Evolutionary conservation across 1,284 basidiomycete species (phyloP), one percentile per base, ranked within the genome.

Genomic region (Irpex lacteus): DNA sequence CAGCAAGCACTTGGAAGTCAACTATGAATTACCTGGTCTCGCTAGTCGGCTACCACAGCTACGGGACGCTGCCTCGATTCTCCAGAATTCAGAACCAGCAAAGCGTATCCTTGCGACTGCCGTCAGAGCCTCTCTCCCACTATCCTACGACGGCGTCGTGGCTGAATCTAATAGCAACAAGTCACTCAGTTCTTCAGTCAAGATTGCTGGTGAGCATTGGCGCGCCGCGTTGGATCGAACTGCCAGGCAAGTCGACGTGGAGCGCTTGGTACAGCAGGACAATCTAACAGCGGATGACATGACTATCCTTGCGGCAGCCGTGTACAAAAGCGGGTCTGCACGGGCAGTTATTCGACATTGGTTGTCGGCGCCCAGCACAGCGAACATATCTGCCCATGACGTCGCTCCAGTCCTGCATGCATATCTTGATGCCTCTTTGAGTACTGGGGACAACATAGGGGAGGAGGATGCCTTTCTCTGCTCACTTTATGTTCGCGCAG

Each of bases 71-170:
- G 71, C 70, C 60, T 50, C 68, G 3, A n/a, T 76, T 2, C 66
- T 85, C 3, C 76, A 78, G 2, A 66, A 71, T 26, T 81, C 77
- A 6, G 6, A 60, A 2, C 63, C 76, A 1, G 73, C 87, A 0
- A 83, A 87, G 49, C 74, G 80, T 11, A 71, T 88, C 66, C 78
- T 88, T 32, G 80, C 83, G 3, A 69, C 70, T 3, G 74, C 77
- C 0, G 60, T 85, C 1, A 69, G 76, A 21, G 76, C 78, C 0
- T 75, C 71, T 5, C 70, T 86, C 3, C 85, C 85, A 1, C 66
- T 75, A 5, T 78, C 79, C n/a, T 66, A 80, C 50, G 75, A 81
- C 53, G 82, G 84, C 11, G 65, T 65, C 19, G 53, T 61, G 36
- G 44, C n/a, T 36, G 37, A 13, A 19, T 18, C 11, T 36, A 61